Base-by-base conservation (phyloP, 495 filamentous ascomycete species). In the Penicillium antarcticum region DNA sequence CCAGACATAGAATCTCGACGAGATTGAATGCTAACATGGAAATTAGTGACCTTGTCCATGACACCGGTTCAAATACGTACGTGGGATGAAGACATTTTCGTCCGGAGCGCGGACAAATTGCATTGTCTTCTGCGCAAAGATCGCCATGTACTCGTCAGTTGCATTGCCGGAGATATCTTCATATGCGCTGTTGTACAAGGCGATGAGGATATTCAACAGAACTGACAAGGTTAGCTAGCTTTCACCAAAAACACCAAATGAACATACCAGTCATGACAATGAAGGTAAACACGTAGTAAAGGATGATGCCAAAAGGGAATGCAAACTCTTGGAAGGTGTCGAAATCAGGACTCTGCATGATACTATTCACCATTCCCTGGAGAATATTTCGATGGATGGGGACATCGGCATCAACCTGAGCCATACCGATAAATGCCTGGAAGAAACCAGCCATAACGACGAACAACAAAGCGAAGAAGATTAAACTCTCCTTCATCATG, bases 401-500 rank as follows among this genome's bases (percentile, higher is more conserved):
- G 3, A 81, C 58, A 48, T 84, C 81, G 29, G 82, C 72, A 48
- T 96, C 89, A 3, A 87, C 82, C 35, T 89, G 84, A 57, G 96
- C 92, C 75, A 98, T 81, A 2, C 95, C 94, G n/a, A 95, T 78
- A 53, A 98, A 98, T 0, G 88, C 91, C 70, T 98, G 94, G 42
- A 96, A 76, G 71, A 98, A 98, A 14, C 94, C 94, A 38, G 92
- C 68, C 36, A 95, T 71, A 43, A 98, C 86, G 42, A 97, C 84
- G 42, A 85, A 71, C 5, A 98, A 80, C n/a, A 98, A 79, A 6
- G 91, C 89, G 59, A 98, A 98, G 78, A 98, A 98, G 55, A 97
- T 97, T 46, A 98, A 71, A 48, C 89, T 95, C 65, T 98, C 94
- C 60, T 92, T 90, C 94, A 98, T 97, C 95, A 98, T 97, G 43